phyloP scores from a whole-genome alignment of 768 basidiomycete genomes.

The Boletus vermiculosoides region DNA sequence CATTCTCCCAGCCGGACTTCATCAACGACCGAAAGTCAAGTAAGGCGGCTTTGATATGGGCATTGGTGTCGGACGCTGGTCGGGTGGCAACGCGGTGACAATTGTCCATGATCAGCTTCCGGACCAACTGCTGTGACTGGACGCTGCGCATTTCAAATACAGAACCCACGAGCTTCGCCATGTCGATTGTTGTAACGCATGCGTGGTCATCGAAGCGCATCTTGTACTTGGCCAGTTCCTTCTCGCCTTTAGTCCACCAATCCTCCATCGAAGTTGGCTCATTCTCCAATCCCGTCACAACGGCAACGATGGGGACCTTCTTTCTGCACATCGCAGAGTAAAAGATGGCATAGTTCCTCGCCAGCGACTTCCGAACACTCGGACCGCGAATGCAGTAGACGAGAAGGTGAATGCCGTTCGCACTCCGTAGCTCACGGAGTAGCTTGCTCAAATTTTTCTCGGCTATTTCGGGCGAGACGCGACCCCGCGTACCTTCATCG shows the following conservation, averaged over 20 bases:
- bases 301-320: slow-evolving; percentile 31
- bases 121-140: slow-evolving; percentile 23
- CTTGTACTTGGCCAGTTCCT: slow-evolving; percentile 28
- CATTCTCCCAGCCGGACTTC: slow-evolving; percentile 25
- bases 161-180: slow-evolving; percentile 10
- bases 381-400: slow-evolving; percentile 36
- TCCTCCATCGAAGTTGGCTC: slow-evolving; percentile 31
- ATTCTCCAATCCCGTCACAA: slow-evolving; percentile 36
- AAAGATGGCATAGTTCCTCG: slow-evolving; percentile 33
- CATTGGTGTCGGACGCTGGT: slow-evolving; percentile 18
- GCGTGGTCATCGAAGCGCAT: slow-evolving; percentile 42
- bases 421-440: slow-evolving; percentile 29
- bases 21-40: slow-evolving; percentile 28
- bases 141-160: slow-evolving; percentile 19
- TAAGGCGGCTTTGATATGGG: slow-evolving; percentile 28
- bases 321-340: slow-evolving; percentile 31
- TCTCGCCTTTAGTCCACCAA: slow-evolving; percentile 41
- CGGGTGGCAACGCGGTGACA: slow-evolving; percentile 18
- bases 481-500: slow-evolving; percentile 28
- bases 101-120: slow-evolving; percentile 20
- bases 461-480: slow-evolving; percentile 25
- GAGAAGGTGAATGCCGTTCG: slow-evolving; percentile 32
- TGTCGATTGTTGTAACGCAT: slow-evolving; percentile 39
- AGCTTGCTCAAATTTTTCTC: slow-evolving; percentile 28
- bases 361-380: slow-evolving; percentile 24